Evolutionary conservation across 495 filamentous ascomycete genomes (phyloP).

Genomic region (Aspergillus olivimuriae): DNA sequence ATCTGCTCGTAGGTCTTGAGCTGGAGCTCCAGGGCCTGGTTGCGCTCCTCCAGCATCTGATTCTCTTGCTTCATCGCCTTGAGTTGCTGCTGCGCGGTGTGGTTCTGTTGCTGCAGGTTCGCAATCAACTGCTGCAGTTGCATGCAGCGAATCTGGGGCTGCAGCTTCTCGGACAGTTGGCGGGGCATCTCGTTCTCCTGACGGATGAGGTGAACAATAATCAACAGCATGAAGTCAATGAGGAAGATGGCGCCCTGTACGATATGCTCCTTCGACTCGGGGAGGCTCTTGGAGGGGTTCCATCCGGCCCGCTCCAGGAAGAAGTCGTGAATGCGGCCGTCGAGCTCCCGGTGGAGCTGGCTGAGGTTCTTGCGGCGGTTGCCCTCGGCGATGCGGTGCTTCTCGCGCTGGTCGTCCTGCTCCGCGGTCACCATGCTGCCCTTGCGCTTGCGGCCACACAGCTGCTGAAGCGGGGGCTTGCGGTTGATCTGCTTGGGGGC

Average conservation of each 20-base stretch:
- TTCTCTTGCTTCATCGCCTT: constrained; percentile 35
- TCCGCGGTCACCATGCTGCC: constrained; percentile 30
- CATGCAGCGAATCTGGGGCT: constrained; percentile 39
- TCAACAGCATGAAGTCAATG: constrained; percentile 38
- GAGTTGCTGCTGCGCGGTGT: constrained; percentile 31
- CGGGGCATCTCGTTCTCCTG: constrained; percentile 35
- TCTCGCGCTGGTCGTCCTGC: constrained; percentile 38
- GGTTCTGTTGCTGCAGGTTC: constrained; percentile 37
- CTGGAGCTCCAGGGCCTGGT: constrained; percentile 36
- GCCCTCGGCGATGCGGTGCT: constrained; percentile 42
- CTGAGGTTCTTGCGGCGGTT: constrained; percentile 42
- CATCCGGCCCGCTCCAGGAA: constrained; percentile 42
- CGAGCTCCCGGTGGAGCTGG: constrained; percentile 36
- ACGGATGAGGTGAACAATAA: constrained; percentile 36
- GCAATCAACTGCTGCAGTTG: constrained; percentile 34
- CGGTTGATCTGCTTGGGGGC: constrained; percentile 37
- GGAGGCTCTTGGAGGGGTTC: constrained; percentile 40
- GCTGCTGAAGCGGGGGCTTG: constrained; percentile 40
- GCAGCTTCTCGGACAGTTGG: constrained; percentile 36
- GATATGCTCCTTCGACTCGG: constrained; percentile 44
- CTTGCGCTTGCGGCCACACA: constrained; percentile 43
- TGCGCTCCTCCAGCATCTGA: constrained; percentile 31
- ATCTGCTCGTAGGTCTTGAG: constrained; percentile 39
- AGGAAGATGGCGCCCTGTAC: constrained; percentile 39
- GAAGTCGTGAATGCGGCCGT: constrained; percentile 36